Evolutionary conservation across 371 early-diverging fungal genomes (phyloP).

Genomic region (Encephalitozoon hellem): DNA sequence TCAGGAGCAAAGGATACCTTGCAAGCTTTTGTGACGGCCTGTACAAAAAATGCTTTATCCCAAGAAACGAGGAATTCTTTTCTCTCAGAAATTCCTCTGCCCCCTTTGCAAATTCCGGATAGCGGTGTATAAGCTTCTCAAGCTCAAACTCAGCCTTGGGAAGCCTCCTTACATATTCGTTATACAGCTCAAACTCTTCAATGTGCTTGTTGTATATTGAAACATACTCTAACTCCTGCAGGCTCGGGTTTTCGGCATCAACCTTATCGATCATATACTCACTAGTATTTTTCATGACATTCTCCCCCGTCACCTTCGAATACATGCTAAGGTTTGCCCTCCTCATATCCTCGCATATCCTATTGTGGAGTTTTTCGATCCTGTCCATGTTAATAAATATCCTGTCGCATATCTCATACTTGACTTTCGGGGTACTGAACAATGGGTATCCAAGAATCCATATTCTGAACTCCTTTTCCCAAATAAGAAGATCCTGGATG

Average conservation of each 20-base stretch:
- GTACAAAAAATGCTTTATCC: constrained; percentile 57
- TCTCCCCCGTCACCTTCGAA: not conserved
- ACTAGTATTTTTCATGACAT: not conserved
- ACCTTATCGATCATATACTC: constrained; percentile 14
- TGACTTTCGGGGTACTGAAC: constrained; percentile 14
- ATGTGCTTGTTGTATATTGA: constrained; percentile 34
- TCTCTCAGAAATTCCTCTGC: constrained; percentile 38
- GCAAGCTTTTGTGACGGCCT: constrained; percentile 56
- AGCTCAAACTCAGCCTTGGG: constrained; percentile 52
- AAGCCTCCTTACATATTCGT: constrained; percentile 34
- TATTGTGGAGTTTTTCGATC: constrained; percentile 25
- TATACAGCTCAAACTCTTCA: constrained; percentile 25
- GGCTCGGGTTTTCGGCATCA: not conserved
- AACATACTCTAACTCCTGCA: constrained; percentile 38
- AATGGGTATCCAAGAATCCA: constrained; percentile 26
- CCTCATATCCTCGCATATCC: constrained; percentile 23
- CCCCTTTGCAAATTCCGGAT: constrained; percentile 47
- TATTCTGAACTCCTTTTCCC: constrained; percentile 43
- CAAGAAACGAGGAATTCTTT: constrained; percentile 47
- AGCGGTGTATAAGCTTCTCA: constrained; percentile 27
- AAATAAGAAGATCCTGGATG: constrained; percentile 37
- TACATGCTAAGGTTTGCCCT: constrained; percentile 12
- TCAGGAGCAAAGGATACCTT: constrained; percentile 55
- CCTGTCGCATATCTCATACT: constrained; percentile 39
- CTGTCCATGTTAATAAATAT: constrained; percentile 45